phyloP scores from a whole-genome alignment of 257 asterid species.

The Capsicum pubescens region DNA sequence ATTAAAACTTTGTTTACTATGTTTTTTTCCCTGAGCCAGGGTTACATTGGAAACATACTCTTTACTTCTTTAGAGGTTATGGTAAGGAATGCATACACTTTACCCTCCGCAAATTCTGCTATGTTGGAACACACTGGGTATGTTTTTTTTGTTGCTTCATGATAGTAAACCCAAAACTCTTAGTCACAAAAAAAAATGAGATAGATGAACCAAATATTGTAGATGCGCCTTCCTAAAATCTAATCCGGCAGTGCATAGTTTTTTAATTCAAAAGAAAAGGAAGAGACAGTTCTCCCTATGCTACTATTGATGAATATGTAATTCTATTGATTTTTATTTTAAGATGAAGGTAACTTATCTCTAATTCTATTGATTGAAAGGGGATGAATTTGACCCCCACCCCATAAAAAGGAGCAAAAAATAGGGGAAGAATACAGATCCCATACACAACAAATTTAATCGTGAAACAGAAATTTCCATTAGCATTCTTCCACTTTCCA shows the following conservation, averaged over 20 bases:
- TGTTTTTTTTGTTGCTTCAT: too few species aligned
- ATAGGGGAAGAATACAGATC: neutral
- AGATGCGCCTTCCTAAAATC: conserved; percentile 3
- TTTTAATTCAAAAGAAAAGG: neutral
- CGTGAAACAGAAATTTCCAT: neutral
- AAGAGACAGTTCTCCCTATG: neutral
- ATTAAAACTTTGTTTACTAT: too few species aligned
- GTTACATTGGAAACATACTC: too few species aligned
- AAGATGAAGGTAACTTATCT: too few species aligned
- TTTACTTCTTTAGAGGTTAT: too few species aligned
- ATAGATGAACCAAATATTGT: neutral
- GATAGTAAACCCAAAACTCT: conserved; percentile 12
- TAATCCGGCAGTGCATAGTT: neutral
- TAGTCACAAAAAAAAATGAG: neutral
- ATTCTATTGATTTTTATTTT: neutral
- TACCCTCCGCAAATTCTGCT: too few species aligned
- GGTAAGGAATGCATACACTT: too few species aligned
- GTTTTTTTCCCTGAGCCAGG: too few species aligned
- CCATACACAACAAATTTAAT: neutral
- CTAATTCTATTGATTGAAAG: neutral
- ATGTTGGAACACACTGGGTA: too few species aligned
- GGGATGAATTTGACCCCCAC: neutral
- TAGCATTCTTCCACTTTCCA: neutral
- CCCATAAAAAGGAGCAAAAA: too few species aligned
- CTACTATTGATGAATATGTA: neutral